Evolutionary conservation across 768 basidiomycete species (phyloP).

Genomic region (Astraeus odoratus): DNA sequence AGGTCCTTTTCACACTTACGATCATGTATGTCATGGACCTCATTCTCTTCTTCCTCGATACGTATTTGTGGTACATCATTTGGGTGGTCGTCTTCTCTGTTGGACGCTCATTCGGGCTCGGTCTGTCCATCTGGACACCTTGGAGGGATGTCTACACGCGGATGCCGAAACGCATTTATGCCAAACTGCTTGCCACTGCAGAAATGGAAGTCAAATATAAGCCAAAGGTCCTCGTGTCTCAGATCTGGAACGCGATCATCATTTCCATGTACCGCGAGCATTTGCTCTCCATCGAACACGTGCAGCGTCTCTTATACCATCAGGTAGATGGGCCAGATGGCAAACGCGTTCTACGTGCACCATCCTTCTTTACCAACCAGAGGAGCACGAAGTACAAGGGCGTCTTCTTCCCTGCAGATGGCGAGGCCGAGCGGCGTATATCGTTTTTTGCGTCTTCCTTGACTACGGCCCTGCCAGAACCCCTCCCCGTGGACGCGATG

Average conservation of each 20-base stretch:
- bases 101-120: conserved; percentile 82
- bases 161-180: conserved; percentile 95
- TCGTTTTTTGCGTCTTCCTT: conserved; percentile 98
- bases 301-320: conserved; percentile 95
- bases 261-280: conserved; percentile 99
- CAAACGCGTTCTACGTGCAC: conserved; percentile 87
- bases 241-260: conserved; percentile 99
- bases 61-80: conserved; percentile 99
- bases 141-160: conserved; percentile 98
- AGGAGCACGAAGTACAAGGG: conserved; percentile 59
- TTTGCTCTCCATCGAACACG: conserved; percentile 94
- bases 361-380: conserved; percentile 97
- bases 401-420: conserved; percentile 89
- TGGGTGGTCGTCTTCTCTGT: conserved; percentile 96
- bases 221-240: conserved; percentile 97
- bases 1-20: conserved; percentile 88
- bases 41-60: conserved; percentile 97
- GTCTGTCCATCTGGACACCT: conserved; percentile 97
- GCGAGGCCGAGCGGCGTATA: conserved; percentile 95
- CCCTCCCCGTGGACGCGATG: conserved; percentile 96
- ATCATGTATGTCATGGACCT: conserved; percentile 99
- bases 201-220: conserved; percentile 99
- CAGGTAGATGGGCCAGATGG: conserved; percentile 90
- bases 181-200: conserved; percentile 88
- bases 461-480: conserved; percentile 91